Evolutionary conservation across 2,329 filamentous ascomycete genomes (phyloP), one percentile per base, ranked within the genome.

Genomic region (Thielaviopsis punctulata): DNA sequence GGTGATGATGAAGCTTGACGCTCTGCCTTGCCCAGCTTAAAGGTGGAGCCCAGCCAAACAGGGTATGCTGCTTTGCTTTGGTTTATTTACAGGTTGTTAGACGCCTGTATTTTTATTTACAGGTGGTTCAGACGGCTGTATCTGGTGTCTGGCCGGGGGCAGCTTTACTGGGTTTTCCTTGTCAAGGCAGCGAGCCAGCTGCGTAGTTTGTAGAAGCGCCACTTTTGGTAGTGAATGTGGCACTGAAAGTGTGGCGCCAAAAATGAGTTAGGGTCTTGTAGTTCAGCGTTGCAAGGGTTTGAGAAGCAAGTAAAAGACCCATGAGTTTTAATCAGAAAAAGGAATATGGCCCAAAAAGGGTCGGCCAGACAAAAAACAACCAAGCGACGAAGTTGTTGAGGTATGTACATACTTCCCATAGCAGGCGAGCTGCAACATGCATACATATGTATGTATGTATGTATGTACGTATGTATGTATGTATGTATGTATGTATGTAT

Each of bases 1-100:
- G 49, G 45, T 39, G 52, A 50, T 54, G 54, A 56, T 54, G 54
- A 52, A 57, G 54, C 54, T 57, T 45, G 41, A 49, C 52, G 54
- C 44, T 53, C 49, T 53, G 52, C 51, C 51, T 56, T 48, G 54
- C 49, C 48, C 39, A 53, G 51, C 51, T 53, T 48, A 39, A 36
- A 36, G 30, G 30, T 36, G 30, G 30, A 36, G 30, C 30, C 30
- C 30, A 36, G 30, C 30, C 30, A 36, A 36, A 36, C 30, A 36
- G 7, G 30, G 30, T 36, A 15, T 27, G 25, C 25, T 27, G 25
- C 25, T 27, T 27, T n/a, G n/a, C n/a, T n/a, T n/a, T n/a, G n/a
- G n/a, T n/a, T n/a, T n/a, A n/a, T n/a, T n/a, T n/a, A n/a, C n/a
- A n/a, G n/a, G n/a, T n/a, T n/a, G n/a, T n/a, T n/a, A n/a, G n/a